A percentile compares a stretch with the other conserved stretches of the same genome.
phyloP scores from a whole-genome alignment of 345 rosid species.

The Angophora floribunda region DNA sequence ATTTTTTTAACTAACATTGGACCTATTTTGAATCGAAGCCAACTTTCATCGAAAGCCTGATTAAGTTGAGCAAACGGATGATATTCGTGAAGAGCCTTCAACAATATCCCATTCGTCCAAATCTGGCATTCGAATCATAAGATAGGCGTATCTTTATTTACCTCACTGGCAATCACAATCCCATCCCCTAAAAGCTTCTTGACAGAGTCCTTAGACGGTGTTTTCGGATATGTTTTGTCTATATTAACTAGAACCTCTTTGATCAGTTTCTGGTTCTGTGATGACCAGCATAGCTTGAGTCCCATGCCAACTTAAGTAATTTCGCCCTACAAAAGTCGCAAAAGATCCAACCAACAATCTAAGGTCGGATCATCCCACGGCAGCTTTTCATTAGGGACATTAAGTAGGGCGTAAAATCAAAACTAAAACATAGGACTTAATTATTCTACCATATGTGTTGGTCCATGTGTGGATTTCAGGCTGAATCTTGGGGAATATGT shows the following conservation, averaged over 20 bases:
- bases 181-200: constrained; percentile 5
- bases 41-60: neutral
- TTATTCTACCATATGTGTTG: neutral
- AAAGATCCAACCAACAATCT: no score
- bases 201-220: neutral
- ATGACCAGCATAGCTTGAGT: neutral
- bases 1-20: neutral
- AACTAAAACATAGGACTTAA: no score
- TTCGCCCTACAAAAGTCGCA: neutral
- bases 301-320: neutral
- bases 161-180: constrained; percentile 3
- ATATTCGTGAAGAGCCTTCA: neutral
- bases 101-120: neutral
- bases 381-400: no score
- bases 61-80: neutral
- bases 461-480: constrained; percentile 16
- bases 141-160: neutral
- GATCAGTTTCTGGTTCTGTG: neutral
- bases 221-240: neutral
- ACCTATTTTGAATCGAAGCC: neutral
- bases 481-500: constrained; percentile 1
- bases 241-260: neutral
- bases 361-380: neutral
- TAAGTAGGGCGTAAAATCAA: no score
- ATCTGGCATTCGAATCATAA: neutral